Evolutionary conservation across 805 yeast species (phyloP).

Genomic region (Scheffersomyces spartinae): DNA sequence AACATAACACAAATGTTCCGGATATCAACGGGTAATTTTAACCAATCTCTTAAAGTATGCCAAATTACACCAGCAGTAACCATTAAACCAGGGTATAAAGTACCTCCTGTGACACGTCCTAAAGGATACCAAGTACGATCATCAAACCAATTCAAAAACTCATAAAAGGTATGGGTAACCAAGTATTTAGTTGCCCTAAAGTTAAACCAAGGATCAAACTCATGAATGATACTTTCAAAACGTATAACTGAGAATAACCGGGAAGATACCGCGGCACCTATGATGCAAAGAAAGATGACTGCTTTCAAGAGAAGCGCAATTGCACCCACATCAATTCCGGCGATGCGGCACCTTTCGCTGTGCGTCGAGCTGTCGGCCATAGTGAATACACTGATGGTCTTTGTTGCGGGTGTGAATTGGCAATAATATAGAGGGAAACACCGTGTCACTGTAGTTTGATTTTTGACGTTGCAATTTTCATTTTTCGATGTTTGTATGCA

Average conservation of each 20-base stretch:
- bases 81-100: constrained; percentile 96
- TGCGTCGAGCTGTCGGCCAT: no score
- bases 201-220: constrained; percentile 95
- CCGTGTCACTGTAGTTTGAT: no score
- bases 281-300: constrained; percentile 61
- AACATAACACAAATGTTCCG: constrained; percentile 91
- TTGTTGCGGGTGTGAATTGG: no score
- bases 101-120: constrained; percentile 98
- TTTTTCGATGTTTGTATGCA: no score
- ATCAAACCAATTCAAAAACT: constrained; percentile 96
- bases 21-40: constrained; percentile 81
- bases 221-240: constrained; percentile 94
- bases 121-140: constrained; percentile 98
- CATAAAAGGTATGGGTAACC: constrained; percentile 73
- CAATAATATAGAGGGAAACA: no score
- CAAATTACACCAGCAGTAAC: constrained; percentile 90
- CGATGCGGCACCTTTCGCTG: no score
- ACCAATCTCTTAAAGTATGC: constrained; percentile 47
- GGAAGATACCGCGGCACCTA: constrained; percentile 86
- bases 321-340: constrained; percentile 24
- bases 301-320: constrained; percentile 42
- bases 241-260: constrained; percentile 93
- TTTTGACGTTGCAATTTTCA: no score
- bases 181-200: constrained; percentile 92
- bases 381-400: no score